These are phyloP conservation scores for Coniosporium apollinis DNA, from an alignment of 495 filamentous ascomycete species.

Conservation along the genomic window DNA sequence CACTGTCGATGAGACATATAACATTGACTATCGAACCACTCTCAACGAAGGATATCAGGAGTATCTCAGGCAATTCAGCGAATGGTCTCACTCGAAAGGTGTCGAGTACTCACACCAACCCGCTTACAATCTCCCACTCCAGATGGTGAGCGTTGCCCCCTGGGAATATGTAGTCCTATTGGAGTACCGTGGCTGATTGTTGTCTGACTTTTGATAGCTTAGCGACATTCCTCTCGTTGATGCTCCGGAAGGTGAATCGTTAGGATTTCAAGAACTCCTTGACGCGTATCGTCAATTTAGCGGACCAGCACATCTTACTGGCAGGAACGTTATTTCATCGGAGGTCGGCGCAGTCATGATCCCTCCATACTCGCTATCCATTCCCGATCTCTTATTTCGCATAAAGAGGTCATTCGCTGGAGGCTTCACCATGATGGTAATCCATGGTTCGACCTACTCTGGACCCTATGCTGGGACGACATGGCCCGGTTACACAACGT, in stretches of 20 bases:
- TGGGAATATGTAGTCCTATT: too few species aligned
- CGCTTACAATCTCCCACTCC: slow-evolving; percentile 32
- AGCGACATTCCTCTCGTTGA: slow-evolving; percentile 24
- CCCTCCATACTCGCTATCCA: slow-evolving; percentile 6
- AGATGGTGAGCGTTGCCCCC: slow-evolving; percentile 28
- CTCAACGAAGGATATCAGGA: slow-evolving; percentile 21
- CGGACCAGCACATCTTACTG: slow-evolving; percentile 23
- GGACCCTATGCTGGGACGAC: slow-evolving; percentile 27
- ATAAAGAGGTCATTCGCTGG: slow-evolving; percentile 21
- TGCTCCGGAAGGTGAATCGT: slow-evolving; percentile 32
- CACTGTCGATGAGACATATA: slow-evolving; percentile 15
- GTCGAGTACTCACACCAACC: slow-evolving; percentile 29
- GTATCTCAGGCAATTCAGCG: slow-evolving; percentile 20
- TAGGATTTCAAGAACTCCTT: slow-evolving; percentile 24
- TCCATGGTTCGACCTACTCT: slow-evolving; percentile 30
- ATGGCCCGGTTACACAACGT: slow-evolving; percentile 33
- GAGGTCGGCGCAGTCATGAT: slow-evolving; percentile 10
- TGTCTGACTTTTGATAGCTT: slow-evolving; percentile 3
- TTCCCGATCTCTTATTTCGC: slow-evolving; percentile 10
- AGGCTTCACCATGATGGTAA: slow-evolving; percentile 29
- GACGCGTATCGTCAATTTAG: slow-evolving; percentile 32
- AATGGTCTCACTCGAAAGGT: slow-evolving; percentile 23
- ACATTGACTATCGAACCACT: slow-evolving; percentile 21
- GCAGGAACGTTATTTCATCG: slow-evolving; percentile 11
- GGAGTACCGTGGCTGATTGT: too few species aligned